Base-by-base conservation (phyloP, 2,329 filamentous ascomycete genomes). In the Neoscytalidium dimidiatum region DNA sequence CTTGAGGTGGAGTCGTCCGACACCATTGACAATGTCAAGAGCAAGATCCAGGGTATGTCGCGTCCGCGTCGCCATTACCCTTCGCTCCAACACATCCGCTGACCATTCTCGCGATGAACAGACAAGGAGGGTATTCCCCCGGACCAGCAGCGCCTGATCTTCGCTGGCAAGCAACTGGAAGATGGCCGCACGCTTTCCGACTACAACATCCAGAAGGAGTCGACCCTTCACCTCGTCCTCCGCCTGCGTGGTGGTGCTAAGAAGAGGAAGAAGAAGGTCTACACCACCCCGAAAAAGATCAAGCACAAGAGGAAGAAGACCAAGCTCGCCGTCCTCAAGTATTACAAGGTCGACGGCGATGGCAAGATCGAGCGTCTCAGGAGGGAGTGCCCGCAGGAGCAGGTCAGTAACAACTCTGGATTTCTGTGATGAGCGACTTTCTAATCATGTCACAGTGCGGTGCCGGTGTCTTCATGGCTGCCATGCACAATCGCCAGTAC, bases 251-350 rank as follows among this genome's bases (percentile, higher is more conserved):
- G 95, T 88, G 95, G 94, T 84, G 94, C 94, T 83, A 81, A 80
- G 78, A 99, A 99, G 93, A 97, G 98, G 92, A 90, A 96, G 85
- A 99, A 99, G 92, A 99, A 99, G 94, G 95, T 99, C 76, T 99
- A 99, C 92, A 98, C 92, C 82, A 99, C 95, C 79, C 95, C 95
- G 83, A 99, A 99, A 94, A 99, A 99, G 93, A 99, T 99, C 91
- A 99, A 99, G 95, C 95, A 99, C 91, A 99, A 99, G 94, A 91
- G 93, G 88, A 99, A 98, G 93, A 99, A 99, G 94, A 97, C 92
- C 90, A 99, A 99, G 91, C 87, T 99, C 83, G 95, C 95, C 79
- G 94, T 99, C 76, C 94, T 99, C 84, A 99, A 99, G 91, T 99
- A 99, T 92, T 99, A 99, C 92, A 99, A 99, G 92, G 95, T 99